Evolutionary conservation across 1,139 yeast genomes (phyloP).

Genomic region (Candida labiduridarum): DNA sequence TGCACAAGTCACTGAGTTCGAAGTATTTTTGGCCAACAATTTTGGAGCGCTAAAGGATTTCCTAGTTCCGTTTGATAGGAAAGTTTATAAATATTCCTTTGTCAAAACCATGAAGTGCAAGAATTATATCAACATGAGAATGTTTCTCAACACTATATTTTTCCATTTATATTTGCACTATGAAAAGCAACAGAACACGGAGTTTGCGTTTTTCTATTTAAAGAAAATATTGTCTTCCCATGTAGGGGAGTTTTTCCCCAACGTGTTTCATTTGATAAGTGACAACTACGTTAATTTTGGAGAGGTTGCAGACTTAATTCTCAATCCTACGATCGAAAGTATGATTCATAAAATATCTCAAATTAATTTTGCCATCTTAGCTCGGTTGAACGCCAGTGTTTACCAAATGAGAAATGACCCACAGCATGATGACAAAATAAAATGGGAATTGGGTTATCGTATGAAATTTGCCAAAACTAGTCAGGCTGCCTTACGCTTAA

Average conservation of each 20-base stretch:
- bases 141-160: conserved; percentile 27
- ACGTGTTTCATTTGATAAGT: conserved; percentile 27
- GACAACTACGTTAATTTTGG: conserved; percentile 36
- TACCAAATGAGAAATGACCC: conserved; percentile 21
- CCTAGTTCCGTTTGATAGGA: conserved; percentile 28
- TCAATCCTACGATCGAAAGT: conserved; percentile 35
- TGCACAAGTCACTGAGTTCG: conserved; percentile 30
- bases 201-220: conserved; percentile 31
- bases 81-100: conserved; percentile 28
- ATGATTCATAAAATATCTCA: conserved; percentile 36
- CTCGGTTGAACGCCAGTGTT: conserved; percentile 25
- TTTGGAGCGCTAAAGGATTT: conserved; percentile 27
- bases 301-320: conserved; percentile 35
- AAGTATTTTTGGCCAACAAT: conserved; percentile 23
- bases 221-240: conserved; percentile 28
- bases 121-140: conserved; percentile 32
- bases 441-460: conserved; percentile 18
- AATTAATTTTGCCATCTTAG: conserved; percentile 24
- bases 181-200: conserved; percentile 24
- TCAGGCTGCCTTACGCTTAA: conserved; percentile 11
- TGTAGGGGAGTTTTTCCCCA: conserved; percentile 32
- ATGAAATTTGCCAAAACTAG: conserved; percentile 23
- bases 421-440: conserved; percentile 17
- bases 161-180: conserved; percentile 34
- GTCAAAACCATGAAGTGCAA: conserved; percentile 36